These are phyloP conservation scores for Artemisia tridentata DNA, from an alignment of 129 eudicot genomes.

Conservation along the genomic window DNA sequence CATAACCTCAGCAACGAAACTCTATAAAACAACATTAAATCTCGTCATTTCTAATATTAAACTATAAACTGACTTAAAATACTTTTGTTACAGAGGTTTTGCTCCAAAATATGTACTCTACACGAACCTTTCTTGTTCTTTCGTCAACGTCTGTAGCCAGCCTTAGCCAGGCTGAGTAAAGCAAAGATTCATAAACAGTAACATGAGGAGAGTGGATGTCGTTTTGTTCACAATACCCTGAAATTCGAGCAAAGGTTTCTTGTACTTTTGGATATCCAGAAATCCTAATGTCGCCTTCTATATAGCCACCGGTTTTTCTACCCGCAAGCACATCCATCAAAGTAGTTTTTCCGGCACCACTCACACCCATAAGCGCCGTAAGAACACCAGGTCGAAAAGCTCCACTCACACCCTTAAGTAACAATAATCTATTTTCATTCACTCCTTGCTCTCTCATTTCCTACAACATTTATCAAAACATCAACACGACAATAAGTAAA, in stretches of 20 bases:
- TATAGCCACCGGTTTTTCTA: conserved; percentile 87
- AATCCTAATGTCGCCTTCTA: conserved; percentile 58
- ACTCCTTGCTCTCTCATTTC: conserved; percentile 83
- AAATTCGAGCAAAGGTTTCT: conserved; percentile 83
- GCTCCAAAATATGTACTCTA: not conserved
- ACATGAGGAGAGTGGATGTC: conserved; percentile 95
- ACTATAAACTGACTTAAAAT: not conserved
- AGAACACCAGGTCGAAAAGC: conserved; percentile 87
- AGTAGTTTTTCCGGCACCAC: conserved; percentile 96
- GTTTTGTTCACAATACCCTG: conserved; percentile 91
- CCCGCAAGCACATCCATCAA: conserved; percentile 92
- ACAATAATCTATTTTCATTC: conserved; percentile 55
- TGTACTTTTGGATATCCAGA: conserved; percentile 86
- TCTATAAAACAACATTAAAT: conserved; percentile 35
- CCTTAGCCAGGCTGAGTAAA: conserved; percentile 89
- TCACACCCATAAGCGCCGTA: conserved; percentile 92
- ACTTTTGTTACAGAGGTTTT: no score
- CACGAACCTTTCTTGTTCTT: conserved; percentile 57
- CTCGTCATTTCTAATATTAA: conserved; percentile 1
- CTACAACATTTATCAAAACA: conserved; percentile 31
- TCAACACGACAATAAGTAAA: not conserved
- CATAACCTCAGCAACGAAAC: conserved; percentile 83
- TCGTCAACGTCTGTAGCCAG: conserved; percentile 62
- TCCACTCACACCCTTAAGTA: conserved; percentile 77
- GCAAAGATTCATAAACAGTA: conserved; percentile 71